phyloP scores from a whole-genome alignment of 192 early-diverging fungal species.

The Umbelopsis sp. region DNA sequence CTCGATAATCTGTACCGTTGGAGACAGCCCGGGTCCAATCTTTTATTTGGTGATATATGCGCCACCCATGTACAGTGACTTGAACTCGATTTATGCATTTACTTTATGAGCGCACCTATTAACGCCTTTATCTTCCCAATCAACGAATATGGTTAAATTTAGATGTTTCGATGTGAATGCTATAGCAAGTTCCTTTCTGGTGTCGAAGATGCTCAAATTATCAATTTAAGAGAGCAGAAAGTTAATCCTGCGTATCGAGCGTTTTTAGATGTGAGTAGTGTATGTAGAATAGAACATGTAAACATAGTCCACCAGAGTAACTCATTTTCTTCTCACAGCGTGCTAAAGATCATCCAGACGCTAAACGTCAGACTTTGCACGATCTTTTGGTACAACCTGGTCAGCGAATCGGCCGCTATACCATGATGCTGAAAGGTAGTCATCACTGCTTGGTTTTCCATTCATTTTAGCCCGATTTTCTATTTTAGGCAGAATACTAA shows the following conservation, averaged over 20 bases:
- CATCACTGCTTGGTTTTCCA: neutral
- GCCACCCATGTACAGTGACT: conserved; percentile 27
- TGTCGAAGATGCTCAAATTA: conserved; percentile 29
- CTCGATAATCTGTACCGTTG: conserved; percentile 48
- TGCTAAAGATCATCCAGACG: conserved; percentile 57
- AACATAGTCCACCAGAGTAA: neutral
- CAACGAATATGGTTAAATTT: neutral
- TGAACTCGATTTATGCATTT: neutral
- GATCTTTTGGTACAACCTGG: conserved; percentile 22
- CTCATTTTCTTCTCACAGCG: neutral
- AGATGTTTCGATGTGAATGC: conserved; percentile 60
- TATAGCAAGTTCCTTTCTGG: conserved; percentile 63
- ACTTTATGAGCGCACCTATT: neutral
- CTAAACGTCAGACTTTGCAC: conserved; percentile 50
- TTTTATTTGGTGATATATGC: conserved; percentile 47
- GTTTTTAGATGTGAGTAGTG: conserved; percentile 25
- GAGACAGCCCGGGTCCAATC: conserved; percentile 34
- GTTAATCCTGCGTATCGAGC: conserved; percentile 18
- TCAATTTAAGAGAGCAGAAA: conserved; percentile 28
- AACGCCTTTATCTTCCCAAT: no score
- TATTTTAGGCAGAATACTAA: neutral
- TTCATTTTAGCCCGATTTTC: neutral
- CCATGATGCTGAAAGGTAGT: conserved; percentile 20
- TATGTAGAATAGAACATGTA: no score
- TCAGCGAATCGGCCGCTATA: conserved; percentile 26